These are phyloP conservation scores for Immersiporthe knoxdaviesiana DNA, from an alignment of 2,329 filamentous ascomycete genomes.

Conservation along the genomic window DNA sequence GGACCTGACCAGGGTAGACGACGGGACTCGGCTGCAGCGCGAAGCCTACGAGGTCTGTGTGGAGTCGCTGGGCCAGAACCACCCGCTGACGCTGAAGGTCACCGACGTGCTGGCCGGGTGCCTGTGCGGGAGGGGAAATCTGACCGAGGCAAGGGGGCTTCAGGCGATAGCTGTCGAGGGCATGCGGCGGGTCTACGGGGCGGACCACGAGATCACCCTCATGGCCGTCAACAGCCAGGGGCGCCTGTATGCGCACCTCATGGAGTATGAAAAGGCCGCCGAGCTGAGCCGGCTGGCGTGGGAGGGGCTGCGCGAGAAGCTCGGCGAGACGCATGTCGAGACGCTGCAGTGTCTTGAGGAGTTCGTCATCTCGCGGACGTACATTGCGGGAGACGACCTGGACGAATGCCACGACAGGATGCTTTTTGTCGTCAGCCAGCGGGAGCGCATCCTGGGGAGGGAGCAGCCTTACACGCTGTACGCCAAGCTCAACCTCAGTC, in stretches of 20 bases:
- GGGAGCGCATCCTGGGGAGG: conserved; percentile 27
- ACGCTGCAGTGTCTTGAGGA: neutral
- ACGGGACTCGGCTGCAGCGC: neutral
- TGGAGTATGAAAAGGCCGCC: neutral
- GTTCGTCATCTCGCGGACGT: neutral
- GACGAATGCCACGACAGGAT: conserved; percentile 23
- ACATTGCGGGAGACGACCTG: conserved; percentile 10
- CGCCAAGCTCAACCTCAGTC: conserved; percentile 22
- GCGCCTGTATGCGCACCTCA: neutral
- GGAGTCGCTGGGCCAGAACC: neutral
- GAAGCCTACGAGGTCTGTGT: neutral
- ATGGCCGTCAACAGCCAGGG: neutral
- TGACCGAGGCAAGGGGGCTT: neutral
- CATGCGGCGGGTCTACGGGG: neutral
- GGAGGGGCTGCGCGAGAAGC: neutral
- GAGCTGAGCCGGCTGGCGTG: neutral
- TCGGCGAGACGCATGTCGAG: neutral
- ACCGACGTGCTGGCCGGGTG: neutral
- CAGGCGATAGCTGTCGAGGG: neutral
- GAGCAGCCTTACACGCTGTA: conserved; percentile 30
- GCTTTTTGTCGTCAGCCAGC: conserved; percentile 25
- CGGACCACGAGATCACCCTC: neutral
- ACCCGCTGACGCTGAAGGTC: conserved; percentile 1
- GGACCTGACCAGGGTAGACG: neutral
- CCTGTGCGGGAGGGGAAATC: neutral